Base-by-base conservation (phyloP, 1,139 yeast genomes). In the Hansenula lynferdii region DNA sequence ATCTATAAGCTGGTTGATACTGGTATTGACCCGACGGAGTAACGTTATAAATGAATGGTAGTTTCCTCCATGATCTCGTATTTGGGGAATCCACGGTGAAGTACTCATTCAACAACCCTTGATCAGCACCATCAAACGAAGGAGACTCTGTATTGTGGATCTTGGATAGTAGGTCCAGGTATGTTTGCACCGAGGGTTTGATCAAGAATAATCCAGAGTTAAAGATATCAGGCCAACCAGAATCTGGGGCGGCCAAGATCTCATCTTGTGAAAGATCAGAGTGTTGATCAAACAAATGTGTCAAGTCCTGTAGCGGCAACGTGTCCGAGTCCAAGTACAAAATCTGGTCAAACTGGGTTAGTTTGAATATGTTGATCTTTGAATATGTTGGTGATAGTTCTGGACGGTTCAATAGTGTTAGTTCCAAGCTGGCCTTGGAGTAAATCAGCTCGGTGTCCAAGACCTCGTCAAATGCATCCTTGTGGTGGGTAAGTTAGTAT, bases 221-320 rank as follows among this genome's bases (percentile, higher is more conserved):
- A 70, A 92, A 92, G 51, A 86, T 74, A 61, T 92, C 97, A 1
- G 97, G 97, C 81, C 96, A 92, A 15, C 97, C 97, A 21, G 82
- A 71, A 62, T 92, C 97, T 0, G 97, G 94, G n/a, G 86, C 72
- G 0, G 97, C 97, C 33, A 71, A 64, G 14, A 83, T 69, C 42
- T 71, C 68, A 29, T 61, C 54, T 15, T 53, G 51, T 1, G 61
- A 61, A 34, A 69, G 60, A 8, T 64, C 64, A 8, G 31, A 31
- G 4, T 33, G 69, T 16, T 41, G 34, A 49, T 62, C 54, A 56
- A 75, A 65, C 48, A 80, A 49, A 38, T 62, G 51, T 51, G 65
- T 67, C 31, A 72, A 47, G 30, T 67, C 63, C 32, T 66, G 59
- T 22, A 80, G 42, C 1, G 95, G 87, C 37, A 89, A 65, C 5